These are phyloP conservation scores for Globisporangium rhizosaccharum DNA, from an alignment of 352 stramenopile genomes.

Conservation along the genomic window DNA sequence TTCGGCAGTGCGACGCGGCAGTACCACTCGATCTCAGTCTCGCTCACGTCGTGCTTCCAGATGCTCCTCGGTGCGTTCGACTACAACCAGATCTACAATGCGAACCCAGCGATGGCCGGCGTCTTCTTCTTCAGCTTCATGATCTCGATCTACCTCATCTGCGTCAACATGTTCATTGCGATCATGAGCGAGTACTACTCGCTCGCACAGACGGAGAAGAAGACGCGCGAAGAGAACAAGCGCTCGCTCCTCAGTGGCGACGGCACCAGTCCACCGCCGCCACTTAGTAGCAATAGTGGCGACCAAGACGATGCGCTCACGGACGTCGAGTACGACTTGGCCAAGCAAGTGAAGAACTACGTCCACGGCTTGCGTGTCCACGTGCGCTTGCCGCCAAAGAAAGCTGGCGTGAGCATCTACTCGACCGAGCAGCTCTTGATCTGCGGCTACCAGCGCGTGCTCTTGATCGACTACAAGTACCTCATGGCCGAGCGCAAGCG, in stretches of 20 bases:
- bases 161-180: slow-evolving; percentile 82
- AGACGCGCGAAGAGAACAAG: slow-evolving; percentile 46
- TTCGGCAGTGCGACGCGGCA: slow-evolving; percentile 60
- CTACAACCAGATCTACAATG: slow-evolving; percentile 60
- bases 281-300: not conserved
- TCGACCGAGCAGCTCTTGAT: slow-evolving; percentile 49
- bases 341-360: slow-evolving; percentile 66
- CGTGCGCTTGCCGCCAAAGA: slow-evolving; percentile 46
- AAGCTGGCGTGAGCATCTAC: slow-evolving; percentile 27
- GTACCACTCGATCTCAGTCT: slow-evolving; percentile 68
- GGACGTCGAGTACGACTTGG: slow-evolving; percentile 73
- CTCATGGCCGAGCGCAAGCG: slow-evolving; percentile 61
- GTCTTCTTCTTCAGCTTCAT: slow-evolving; percentile 85
- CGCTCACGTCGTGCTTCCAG: slow-evolving; percentile 74
- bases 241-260: slow-evolving; percentile 19
- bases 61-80: slow-evolving; percentile 80
- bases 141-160: slow-evolving; percentile 77
- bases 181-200: slow-evolving; percentile 86
- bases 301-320: slow-evolving; percentile 21
- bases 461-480: slow-evolving; percentile 74
- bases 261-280: too few relatives aligned
- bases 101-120: slow-evolving; percentile 67
- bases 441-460: slow-evolving; percentile 53
- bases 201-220: slow-evolving; percentile 64
- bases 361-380: slow-evolving; percentile 45